Evolutionary conservation across 768 basidiomycete species (phyloP).

Genomic region (Cyclocybe aegerita): DNA sequence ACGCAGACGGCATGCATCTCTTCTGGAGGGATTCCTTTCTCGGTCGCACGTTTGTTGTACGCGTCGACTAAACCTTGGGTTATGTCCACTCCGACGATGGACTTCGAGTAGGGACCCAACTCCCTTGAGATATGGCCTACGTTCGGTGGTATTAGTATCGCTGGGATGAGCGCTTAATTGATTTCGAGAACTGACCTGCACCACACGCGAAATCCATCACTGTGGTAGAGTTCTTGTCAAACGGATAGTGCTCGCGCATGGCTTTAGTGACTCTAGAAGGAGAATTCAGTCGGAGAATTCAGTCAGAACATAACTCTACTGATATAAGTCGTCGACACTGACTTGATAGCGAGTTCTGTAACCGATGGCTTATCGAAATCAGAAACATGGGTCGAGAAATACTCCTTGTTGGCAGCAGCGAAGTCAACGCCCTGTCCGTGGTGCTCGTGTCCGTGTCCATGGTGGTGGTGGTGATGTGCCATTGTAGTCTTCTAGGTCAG

Average conservation of each 20-base stretch:
- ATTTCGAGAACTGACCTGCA: conserved; percentile 42
- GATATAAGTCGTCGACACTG: not conserved
- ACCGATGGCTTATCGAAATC: conserved; percentile 18
- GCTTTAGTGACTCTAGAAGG: conserved; percentile 32
- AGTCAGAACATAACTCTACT: not conserved
- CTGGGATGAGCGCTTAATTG: not conserved
- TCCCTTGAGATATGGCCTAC: conserved; percentile 66
- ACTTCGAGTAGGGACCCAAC: conserved; percentile 58
- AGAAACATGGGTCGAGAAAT: conserved; percentile 29
- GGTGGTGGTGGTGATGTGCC: not conserved
- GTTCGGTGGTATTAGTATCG: no score
- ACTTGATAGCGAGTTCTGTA: conserved; percentile 25
- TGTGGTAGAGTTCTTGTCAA: conserved; percentile 54
- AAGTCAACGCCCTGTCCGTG: conserved; percentile 17
- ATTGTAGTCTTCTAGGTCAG: no score
- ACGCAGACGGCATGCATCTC: conserved; percentile 66
- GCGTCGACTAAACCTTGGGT: conserved; percentile 67
- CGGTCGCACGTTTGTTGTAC: conserved; percentile 57
- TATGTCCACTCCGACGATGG: conserved; percentile 74
- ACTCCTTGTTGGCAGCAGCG: conserved; percentile 33
- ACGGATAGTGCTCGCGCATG: conserved; percentile 40
- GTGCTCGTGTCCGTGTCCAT: conserved; percentile 7
- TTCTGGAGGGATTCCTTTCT: conserved; percentile 62
- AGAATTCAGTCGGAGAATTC: not conserved
- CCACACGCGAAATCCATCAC: conserved; percentile 80